A percentile compares a stretch with the other conserved stretches of the same genome.
phyloP scores from a whole-genome alignment of 1,284 basidiomycete species.

The Trametes pubescens region DNA sequence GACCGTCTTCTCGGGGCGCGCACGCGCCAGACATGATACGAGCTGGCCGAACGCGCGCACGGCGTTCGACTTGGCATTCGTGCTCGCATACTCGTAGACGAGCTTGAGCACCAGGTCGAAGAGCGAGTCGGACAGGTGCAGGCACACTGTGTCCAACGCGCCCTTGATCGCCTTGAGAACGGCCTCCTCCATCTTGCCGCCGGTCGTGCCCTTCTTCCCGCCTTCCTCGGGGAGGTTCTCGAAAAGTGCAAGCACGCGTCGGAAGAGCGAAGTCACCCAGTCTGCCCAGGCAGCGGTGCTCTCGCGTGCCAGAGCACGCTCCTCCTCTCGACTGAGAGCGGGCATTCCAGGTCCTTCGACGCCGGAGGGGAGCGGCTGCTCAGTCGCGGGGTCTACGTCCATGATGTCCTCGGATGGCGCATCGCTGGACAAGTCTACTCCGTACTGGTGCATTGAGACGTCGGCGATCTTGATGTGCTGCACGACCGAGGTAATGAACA shows the following conservation, averaged over 20 bases:
- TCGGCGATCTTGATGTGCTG: slow-evolving; percentile 89
- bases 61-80: slow-evolving; percentile 88
- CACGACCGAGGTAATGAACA: slow-evolving; percentile 81
- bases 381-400: slow-evolving; percentile 56
- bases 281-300: slow-evolving; percentile 88
- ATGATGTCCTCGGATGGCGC: slow-evolving; percentile 61
- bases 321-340: slow-evolving; percentile 70
- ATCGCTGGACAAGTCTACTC: slow-evolving; percentile 60
- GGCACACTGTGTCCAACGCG: slow-evolving; percentile 86
- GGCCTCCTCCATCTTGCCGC: slow-evolving; percentile 87
- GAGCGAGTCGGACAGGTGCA: slow-evolving; percentile 87
- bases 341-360: slow-evolving; percentile 58
- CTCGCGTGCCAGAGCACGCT: slow-evolving; percentile 76
- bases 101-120: slow-evolving; percentile 90
- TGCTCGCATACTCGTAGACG: slow-evolving; percentile 87
- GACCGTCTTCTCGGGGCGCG: slow-evolving; percentile 81
- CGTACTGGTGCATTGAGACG: slow-evolving; percentile 67
- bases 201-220: slow-evolving; percentile 80
- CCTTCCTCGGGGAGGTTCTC: slow-evolving; percentile 96
- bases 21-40: slow-evolving; percentile 86
- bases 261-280: slow-evolving; percentile 91
- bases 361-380: slow-evolving; percentile 59
- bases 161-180: slow-evolving; percentile 86
- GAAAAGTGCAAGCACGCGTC: slow-evolving; percentile 87
- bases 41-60: slow-evolving; percentile 92